Evolutionary conservation across 192 early-diverging fungal genomes (phyloP).

Genomic region (Coemansia sp.): DNA sequence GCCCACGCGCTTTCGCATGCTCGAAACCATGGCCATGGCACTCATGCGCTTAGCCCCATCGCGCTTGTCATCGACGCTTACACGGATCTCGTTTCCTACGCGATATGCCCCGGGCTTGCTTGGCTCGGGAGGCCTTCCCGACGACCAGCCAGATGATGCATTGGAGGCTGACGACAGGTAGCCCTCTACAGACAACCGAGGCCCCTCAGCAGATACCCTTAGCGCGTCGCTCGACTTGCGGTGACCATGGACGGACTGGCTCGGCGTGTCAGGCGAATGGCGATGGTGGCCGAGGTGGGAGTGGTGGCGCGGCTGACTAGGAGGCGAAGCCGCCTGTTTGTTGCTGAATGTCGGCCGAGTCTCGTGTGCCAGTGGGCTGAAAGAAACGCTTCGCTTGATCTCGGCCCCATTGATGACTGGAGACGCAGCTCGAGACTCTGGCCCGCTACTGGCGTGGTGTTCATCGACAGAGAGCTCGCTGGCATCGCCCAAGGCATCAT

Average conservation of each 20-base stretch:
- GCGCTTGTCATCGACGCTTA: conserved; percentile 23
- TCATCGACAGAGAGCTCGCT: conserved; percentile 22
- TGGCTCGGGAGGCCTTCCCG: background rate
- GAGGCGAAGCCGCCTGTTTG: background rate
- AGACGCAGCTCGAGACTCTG: conserved; percentile 1
- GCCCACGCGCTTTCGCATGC: conserved; percentile 34
- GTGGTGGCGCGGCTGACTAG: background rate
- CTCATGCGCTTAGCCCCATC: conserved; percentile 16
- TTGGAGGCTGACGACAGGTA: conserved; percentile 32
- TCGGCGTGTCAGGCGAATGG: background rate
- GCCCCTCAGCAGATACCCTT: conserved; percentile 14
- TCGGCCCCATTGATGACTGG: background rate
- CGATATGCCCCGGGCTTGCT: conserved; percentile 35
- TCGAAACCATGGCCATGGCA: conserved; percentile 24
- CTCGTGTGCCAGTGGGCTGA: conserved; percentile 7
- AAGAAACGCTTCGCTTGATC: conserved; percentile 9
- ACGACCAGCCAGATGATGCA: conserved; percentile 17
- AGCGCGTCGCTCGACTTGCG: background rate
- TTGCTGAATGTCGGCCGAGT: background rate
- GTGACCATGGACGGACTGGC: background rate
- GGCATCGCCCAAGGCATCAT: conserved; percentile 3
- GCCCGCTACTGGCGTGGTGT: background rate
- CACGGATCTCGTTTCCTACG: conserved; percentile 21
- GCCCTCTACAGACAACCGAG: conserved; percentile 16
- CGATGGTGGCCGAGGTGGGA: background rate